Evolutionary conservation across 176 grass and related monocot species (phyloP), one percentile per base, ranked within the genome.

Genomic region (Panicum miliaceum): DNA sequence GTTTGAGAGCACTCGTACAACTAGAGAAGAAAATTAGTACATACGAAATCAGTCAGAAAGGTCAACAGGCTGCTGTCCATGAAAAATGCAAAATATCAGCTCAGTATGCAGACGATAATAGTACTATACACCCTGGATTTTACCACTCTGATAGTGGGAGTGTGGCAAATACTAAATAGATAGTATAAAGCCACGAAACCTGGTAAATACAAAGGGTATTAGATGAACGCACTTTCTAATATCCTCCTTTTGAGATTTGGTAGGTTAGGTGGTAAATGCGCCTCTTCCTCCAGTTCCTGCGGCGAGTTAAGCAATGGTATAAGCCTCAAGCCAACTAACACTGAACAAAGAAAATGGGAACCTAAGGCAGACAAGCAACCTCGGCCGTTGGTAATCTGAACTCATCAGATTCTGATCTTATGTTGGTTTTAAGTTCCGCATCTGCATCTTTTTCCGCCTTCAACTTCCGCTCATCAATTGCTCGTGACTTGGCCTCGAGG

Each of bases 1-100:
- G 87, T 96, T 99, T 69, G 96, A 92, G 53, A 99, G 87, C 26
- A 99, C 91, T 52, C 97, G 91, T 56, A 99, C 97, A 82, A 99
- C 97, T 99, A 76, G 32, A 84, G n/a, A 83, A 64, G 40, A 68
- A 92, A 84, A 65, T 12, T 77, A 66, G 82, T 82, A 62, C 16
- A 77, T 15, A 78, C 19, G 23, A 53, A 15, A 62, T 54, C 51
- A 77, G 19, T 81, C 74, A 89, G 88, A 68, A 71, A 84, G 26
- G 15, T 37, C 13, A 23, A 26, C 12, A 71, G 36, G 25, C 26
- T 35, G 40, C 27, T 45, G 25, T 69, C 8, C 42, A 45, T 20
- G 57, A 45, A 70, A 12, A 66, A 29, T 81, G 42, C 51, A 82
- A 73, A 85, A 19, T 9, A 64, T 51, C 22, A 67, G 46, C 26